phyloP scores from a whole-genome alignment of 163 green algal genomes.

The Chlorella variabilis region DNA sequence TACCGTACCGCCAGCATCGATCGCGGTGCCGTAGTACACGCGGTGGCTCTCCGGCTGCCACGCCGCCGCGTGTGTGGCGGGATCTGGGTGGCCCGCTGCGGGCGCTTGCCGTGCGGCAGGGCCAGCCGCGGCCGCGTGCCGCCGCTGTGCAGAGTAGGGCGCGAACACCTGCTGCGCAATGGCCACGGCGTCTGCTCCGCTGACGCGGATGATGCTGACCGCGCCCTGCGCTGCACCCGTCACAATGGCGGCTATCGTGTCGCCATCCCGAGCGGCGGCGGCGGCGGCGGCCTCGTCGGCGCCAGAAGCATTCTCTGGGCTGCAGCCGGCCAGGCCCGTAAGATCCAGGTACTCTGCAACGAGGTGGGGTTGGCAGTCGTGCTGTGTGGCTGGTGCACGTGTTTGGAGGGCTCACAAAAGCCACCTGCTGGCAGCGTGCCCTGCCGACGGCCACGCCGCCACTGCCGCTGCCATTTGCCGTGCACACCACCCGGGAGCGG shows the following conservation, averaged over 20 bases:
- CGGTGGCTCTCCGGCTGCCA: constrained; percentile 81
- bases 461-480: not conserved
- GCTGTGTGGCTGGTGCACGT: not conserved
- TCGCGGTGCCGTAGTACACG: constrained; percentile 85
- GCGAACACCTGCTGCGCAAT: constrained; percentile 72
- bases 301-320: not conserved
- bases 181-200: constrained; percentile 67
- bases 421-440: no score
- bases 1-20: constrained; percentile 63
- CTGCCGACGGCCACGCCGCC: no score
- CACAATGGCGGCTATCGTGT: constrained; percentile 82
- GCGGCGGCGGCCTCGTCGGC: no score
- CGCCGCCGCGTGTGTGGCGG: no score
- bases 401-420: no score
- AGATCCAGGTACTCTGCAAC: constrained; percentile 14
- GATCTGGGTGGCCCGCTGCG: not conserved
- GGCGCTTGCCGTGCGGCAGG: not conserved
- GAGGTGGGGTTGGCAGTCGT: not conserved
- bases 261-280: constrained; percentile 44
- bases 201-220: constrained; percentile 85
- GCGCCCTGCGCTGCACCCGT: constrained; percentile 65
- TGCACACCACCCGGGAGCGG: not conserved
- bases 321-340: not conserved
- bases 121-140: not conserved
- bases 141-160: constrained; percentile 27